Conservation (phyloP, 768 basidiomycete genomes). For the Mycena venus region DNA sequence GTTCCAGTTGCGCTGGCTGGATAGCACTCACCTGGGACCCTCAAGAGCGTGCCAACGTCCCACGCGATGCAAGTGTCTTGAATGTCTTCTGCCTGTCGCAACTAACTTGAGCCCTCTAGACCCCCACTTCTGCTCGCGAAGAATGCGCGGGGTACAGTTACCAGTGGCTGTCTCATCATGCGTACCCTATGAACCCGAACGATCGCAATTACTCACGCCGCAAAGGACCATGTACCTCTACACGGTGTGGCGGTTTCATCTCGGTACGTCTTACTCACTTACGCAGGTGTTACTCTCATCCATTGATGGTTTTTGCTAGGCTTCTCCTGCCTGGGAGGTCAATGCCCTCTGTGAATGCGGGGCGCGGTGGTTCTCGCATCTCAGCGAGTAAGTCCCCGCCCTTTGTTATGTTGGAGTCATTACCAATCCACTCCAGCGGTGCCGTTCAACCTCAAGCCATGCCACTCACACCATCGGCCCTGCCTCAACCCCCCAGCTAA, state of each 20-base stretch:
- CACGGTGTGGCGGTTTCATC: not conserved
- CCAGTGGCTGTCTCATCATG: not conserved
- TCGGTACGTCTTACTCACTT: too few relatives aligned
- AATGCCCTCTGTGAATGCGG: not conserved
- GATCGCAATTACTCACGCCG: not conserved
- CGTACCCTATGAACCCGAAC: not conserved
- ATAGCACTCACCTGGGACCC: not conserved
- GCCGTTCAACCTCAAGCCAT: too few relatives aligned
- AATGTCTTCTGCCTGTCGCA: not conserved
- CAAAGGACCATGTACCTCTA: not conserved
- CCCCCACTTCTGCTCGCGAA: not conserved
- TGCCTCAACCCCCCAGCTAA: not conserved
- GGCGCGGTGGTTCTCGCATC: not conserved
- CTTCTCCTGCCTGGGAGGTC: not conserved
- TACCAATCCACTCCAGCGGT: not conserved
- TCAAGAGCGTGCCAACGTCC: not conserved
- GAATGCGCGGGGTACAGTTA: not conserved
- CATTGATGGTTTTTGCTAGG: too few relatives aligned
- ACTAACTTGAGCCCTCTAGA: not conserved
- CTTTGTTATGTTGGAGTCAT: not conserved
- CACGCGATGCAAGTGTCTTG: not conserved
- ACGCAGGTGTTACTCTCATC: too few relatives aligned
- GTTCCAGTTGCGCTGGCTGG: not conserved
- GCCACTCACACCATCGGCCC: not conserved
- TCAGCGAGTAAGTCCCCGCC: not conserved